Conservation (phyloP, 2,329 filamentous ascomycete species). For the Colletotrichum ledebouriae region DNA sequence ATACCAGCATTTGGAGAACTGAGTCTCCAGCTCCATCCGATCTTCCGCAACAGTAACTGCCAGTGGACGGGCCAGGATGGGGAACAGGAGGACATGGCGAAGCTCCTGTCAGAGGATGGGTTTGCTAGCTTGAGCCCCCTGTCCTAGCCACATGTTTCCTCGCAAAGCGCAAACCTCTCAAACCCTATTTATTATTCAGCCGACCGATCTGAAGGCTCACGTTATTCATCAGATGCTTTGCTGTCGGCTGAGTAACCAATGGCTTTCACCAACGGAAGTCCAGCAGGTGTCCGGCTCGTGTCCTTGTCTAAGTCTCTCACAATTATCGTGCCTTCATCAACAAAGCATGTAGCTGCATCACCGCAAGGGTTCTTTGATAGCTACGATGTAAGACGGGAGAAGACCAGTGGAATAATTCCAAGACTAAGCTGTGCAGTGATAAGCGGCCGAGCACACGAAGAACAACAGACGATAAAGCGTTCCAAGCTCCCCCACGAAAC, state of each 20-base stretch:
- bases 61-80: too few species aligned
- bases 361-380: background rate
- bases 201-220: background rate
- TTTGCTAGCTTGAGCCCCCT: too few species aligned
- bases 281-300: background rate
- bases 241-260: background rate
- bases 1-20: too few species aligned
- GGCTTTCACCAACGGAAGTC: background rate
- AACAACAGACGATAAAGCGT: background rate
- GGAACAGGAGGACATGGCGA: too few species aligned
- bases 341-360: background rate
- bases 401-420: background rate
- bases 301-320: background rate
- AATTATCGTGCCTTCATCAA: background rate
- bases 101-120: too few species aligned
- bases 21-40: too few species aligned
- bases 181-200: background rate
- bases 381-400: background rate
- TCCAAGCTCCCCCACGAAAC: conserved; percentile 16
- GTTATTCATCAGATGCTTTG: background rate
- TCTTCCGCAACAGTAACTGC: too few species aligned
- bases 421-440: conserved; percentile 3
- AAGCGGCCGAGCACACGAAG: conserved; percentile 1
- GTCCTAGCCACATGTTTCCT: too few species aligned
- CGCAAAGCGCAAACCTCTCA: too few species aligned